Evolutionary conservation across 75 land plant genomes (phyloP).

Genomic region (Isoetes taiwanensis): DNA sequence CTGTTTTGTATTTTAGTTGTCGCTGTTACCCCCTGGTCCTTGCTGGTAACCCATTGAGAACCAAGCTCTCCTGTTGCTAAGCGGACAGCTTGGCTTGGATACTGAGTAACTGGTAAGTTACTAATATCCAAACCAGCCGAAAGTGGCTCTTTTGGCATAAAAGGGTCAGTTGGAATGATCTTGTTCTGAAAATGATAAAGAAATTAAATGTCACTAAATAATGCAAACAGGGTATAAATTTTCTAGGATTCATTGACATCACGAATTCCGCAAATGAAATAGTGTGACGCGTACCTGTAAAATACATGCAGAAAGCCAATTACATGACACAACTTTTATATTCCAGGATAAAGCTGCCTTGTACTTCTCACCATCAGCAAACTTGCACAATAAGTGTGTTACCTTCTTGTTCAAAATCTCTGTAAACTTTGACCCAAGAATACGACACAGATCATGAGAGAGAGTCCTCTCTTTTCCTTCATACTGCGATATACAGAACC

Average conservation of each 20-base stretch:
- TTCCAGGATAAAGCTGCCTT: slow-evolving; percentile 64
- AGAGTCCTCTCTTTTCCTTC: slow-evolving; percentile 62
- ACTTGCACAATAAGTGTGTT: slow-evolving; percentile 83
- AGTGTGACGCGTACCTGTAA: slow-evolving; percentile 33
- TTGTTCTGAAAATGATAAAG: slow-evolving; percentile 28
- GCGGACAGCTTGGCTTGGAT: slow-evolving; percentile 40
- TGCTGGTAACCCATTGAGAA: slow-evolving; percentile 36
- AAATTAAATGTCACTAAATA: background rate
- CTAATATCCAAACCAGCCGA: slow-evolving; percentile 45
- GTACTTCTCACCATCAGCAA: slow-evolving; percentile 63
- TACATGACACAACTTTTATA: slow-evolving; percentile 46
- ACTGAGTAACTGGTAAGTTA: slow-evolving; percentile 45
- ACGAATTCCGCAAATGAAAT: background rate
- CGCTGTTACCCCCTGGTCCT: too few relatives aligned
- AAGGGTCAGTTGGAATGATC: slow-evolving; percentile 34
- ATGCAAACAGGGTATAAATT: background rate
- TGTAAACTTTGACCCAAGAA: slow-evolving; percentile 60
- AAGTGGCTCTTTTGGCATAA: slow-evolving; percentile 47
- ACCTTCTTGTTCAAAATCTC: slow-evolving; percentile 58
- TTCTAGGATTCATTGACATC: background rate
- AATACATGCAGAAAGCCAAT: slow-evolving; percentile 80
- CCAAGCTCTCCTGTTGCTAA: slow-evolving; percentile 21
- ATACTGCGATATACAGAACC: slow-evolving; percentile 85
- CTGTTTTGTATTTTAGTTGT: too few relatives aligned
- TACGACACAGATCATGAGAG: slow-evolving; percentile 54